Evolutionary conservation across 768 basidiomycete species (phyloP).

Genomic region (Punctularia strigosozonata): DNA sequence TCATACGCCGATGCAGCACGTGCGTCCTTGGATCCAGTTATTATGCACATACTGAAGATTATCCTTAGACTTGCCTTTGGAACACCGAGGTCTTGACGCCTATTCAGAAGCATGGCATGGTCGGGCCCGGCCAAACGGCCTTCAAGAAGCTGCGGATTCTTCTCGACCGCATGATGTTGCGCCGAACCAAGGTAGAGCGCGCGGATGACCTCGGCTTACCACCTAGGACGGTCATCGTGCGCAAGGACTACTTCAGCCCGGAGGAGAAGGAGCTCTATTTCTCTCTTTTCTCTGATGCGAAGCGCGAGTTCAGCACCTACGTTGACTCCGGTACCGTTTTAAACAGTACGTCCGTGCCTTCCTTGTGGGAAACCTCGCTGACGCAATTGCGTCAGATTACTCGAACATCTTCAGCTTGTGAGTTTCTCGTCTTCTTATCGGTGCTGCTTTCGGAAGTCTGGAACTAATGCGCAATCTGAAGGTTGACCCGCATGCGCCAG

Average conservation of each 20-base stretch:
- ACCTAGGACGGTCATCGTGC: constrained; percentile 80
- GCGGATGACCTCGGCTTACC: constrained; percentile 96
- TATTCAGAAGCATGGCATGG: constrained; percentile 85
- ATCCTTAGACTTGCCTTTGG: constrained; percentile 80
- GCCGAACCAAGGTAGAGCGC: constrained; percentile 83
- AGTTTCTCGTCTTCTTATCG: constrained; percentile 13
- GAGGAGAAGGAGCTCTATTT: constrained; percentile 95
- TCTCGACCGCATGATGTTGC: constrained; percentile 91
- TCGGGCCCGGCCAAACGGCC: constrained; percentile 64
- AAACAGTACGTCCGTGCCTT: constrained; percentile 57
- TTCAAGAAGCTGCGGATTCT: constrained; percentile 90
- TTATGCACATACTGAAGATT: constrained; percentile 4
- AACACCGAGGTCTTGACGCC: constrained; percentile 94
- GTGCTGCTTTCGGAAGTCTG: neutral
- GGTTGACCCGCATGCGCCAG: constrained; percentile 92
- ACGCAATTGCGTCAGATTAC: constrained; percentile 42
- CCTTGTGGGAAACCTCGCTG: neutral
- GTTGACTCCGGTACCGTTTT: constrained; percentile 82
- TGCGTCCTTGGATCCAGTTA: constrained; percentile 20
- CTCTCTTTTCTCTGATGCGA: constrained; percentile 86
- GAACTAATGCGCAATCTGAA: constrained; percentile 20
- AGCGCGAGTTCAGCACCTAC: constrained; percentile 85
- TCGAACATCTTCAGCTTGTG: constrained; percentile 81
- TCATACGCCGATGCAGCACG: constrained; percentile 79
- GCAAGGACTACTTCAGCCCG: constrained; percentile 86